Evolutionary conservation across 75 land plant genomes (phyloP).

Genomic region (Cupressus sempervirens): DNA sequence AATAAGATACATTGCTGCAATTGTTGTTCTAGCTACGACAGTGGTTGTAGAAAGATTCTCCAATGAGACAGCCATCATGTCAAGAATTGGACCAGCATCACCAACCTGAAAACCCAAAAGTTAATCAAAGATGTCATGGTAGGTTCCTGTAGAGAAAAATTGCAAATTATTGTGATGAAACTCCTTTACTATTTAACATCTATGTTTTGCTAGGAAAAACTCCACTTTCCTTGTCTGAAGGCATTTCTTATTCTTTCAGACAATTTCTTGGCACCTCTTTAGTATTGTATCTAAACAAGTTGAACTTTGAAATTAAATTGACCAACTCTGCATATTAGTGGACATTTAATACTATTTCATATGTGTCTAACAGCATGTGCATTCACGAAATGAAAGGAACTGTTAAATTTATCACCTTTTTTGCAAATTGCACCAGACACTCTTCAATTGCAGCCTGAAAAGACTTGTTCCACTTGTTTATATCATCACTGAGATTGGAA

Average conservation of each 20-base stretch:
- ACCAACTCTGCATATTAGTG: not conserved
- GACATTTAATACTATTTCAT: not conserved
- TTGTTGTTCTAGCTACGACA: constrained; percentile 55
- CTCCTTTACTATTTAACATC: not conserved
- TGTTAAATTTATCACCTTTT: constrained; percentile 40
- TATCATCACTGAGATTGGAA: constrained; percentile 30
- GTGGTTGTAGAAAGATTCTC: constrained; percentile 59
- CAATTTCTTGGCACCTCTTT: not conserved
- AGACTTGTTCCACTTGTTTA: constrained; percentile 41
- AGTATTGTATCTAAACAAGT: not conserved
- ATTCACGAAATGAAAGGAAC: not conserved
- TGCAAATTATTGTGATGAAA: not conserved
- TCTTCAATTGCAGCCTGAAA: constrained; percentile 69
- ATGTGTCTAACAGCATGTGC: not conserved
- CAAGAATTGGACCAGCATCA: constrained; percentile 73
- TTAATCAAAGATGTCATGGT: not conserved
- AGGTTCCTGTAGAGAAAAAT: not conserved
- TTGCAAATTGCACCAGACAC: constrained; percentile 67
- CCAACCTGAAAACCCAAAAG: constrained; percentile 50
- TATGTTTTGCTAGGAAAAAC: not conserved
- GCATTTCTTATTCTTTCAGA: not conserved
- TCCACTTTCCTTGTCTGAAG: not conserved
- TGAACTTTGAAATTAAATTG: not conserved
- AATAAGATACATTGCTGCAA: constrained; percentile 58
- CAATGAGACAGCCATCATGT: constrained; percentile 70